Base-by-base conservation (phyloP, 2,329 filamentous ascomycete species). In the Kalmusia sp. region DNA sequence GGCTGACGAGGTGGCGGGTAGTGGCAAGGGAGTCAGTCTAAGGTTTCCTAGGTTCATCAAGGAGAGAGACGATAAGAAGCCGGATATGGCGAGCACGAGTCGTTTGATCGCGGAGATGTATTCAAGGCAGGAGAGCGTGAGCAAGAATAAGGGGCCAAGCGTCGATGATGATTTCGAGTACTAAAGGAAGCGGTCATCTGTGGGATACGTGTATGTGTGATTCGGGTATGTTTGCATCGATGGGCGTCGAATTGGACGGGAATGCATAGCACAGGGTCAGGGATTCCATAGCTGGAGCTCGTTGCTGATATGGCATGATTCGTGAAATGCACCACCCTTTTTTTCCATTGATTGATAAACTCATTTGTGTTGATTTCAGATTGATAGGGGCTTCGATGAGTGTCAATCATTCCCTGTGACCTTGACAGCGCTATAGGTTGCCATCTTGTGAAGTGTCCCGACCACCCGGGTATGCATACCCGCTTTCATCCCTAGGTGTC, bases 101-200 rank as follows among this genome's bases (percentile, higher is more conserved):
- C 82, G 87, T 45, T 91, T 95, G 77, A 90, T 99, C 44, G 93
- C 92, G 0, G 95, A 98, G 75, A 96, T 99, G 93, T 99, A 98
- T 78, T 83, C 88, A 62, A 93, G 91, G 77, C 95, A 99, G 79
- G 93, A 98, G 80, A 91, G 89, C 63, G 91, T 96, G 45, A 79
- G 85, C 11, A 96, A 95, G 81, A 92, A 80, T 52, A 96, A 96
- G 79, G 90, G 89, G 0, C 91, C 91, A 3, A 83, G 88, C 41
- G 93, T 93, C 50, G 95, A 99, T 80, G 93, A 98, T 77, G 93
- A 98, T 74, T 99, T 97, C 77, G 95, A 99, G 80, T 99, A 99
- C 77, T 99, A 49, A 55, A 15, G 4, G 31, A 3, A 38, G 28
- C 11, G 5, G 2, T n/a, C 11, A 2, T n/a, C 7, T 27, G 14